Conservation (phyloP, 2,329 filamentous ascomycete species). For the Fusarium floridanum region DNA sequence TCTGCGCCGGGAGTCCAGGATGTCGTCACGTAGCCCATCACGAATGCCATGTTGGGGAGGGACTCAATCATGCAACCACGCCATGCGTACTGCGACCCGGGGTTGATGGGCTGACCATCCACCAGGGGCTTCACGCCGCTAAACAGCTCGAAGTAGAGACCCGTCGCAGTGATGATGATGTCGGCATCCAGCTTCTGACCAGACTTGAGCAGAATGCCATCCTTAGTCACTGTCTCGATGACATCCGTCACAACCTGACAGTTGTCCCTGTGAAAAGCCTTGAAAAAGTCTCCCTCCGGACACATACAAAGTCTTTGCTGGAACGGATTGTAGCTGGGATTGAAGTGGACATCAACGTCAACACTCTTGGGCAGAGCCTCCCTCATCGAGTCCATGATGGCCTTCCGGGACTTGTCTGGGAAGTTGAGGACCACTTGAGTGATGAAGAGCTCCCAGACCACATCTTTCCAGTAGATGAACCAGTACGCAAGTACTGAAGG, state of each 20-base stretch:
- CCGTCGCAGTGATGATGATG: conserved; percentile 78
- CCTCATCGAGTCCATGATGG: conserved; percentile 59
- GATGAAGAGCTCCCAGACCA: conserved; percentile 62
- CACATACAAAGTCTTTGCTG: conserved; percentile 82
- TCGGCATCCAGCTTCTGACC: conserved; percentile 69
- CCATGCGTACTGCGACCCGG: conserved; percentile 70
- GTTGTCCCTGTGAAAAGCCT: conserved; percentile 60
- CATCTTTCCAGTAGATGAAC: conserved; percentile 63
- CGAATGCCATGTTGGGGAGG: conserved; percentile 71
- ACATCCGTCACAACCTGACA: conserved; percentile 63
- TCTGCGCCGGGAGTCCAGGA: conserved; percentile 78
- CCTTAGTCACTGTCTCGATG: conserved; percentile 63
- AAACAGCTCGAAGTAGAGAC: conserved; percentile 70
- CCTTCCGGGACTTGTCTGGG: conserved; percentile 40
- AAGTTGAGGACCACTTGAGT: conserved; percentile 46
- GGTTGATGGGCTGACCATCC: conserved; percentile 64
- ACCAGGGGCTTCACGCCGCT: conserved; percentile 66
- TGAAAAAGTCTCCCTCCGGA: conserved; percentile 69
- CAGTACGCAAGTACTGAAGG: conserved; percentile 60
- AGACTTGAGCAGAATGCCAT: conserved; percentile 61
- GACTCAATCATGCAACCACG: conserved; percentile 75
- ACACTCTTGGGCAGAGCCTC: conserved; percentile 66
- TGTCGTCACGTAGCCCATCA: conserved; percentile 75
- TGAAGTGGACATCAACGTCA: conserved; percentile 72
- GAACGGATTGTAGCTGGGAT: conserved; percentile 74